A percentile compares a stretch with the other conserved stretches of the same genome.
These are phyloP conservation scores for Houttuynia cordata DNA, from an alignment of 164 flowering plant genomes.

Conservation along the genomic window DNA sequence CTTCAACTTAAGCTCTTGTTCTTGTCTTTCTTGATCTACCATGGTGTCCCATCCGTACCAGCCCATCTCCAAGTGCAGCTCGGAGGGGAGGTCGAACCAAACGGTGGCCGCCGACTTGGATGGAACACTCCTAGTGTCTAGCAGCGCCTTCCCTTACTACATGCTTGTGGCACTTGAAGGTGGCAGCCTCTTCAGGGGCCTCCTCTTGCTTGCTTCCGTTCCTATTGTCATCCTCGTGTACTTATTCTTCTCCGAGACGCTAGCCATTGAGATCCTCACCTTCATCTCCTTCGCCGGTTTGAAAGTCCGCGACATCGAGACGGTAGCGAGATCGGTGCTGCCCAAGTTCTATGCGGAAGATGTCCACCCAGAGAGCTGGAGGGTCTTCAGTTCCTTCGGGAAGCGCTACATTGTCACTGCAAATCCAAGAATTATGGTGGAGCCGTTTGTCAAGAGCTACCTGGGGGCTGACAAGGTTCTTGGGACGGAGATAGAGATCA, in stretches of 20 bases:
- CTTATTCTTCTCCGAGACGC: constrained; percentile 40
- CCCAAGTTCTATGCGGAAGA: constrained; percentile 67
- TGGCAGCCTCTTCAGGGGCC: constrained; percentile 45
- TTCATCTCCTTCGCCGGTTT: constrained; percentile 51
- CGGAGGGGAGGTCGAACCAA: constrained; percentile 36
- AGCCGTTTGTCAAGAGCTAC: constrained; percentile 44
- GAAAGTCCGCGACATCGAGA: constrained; percentile 46
- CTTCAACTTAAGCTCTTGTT: not conserved
- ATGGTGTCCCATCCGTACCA: not conserved
- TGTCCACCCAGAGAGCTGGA: constrained; percentile 62
- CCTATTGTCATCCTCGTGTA: constrained; percentile 45
- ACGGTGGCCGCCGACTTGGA: constrained; percentile 66
- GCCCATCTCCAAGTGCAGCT: constrained; percentile 20
- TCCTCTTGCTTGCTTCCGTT: constrained; percentile 34
- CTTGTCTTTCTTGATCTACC: not conserved
- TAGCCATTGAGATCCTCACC: constrained; percentile 32
- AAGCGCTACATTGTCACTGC: constrained; percentile 52
- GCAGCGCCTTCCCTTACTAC: constrained; percentile 64
- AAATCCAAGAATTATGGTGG: constrained; percentile 64
- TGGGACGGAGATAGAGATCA: constrained; percentile 60
- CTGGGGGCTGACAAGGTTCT: constrained; percentile 62
- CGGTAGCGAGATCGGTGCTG: constrained; percentile 49
- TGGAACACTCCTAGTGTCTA: constrained; percentile 60
- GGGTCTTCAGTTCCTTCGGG: constrained; percentile 54
- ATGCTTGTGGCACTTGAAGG: constrained; percentile 66